A percentile compares a stretch with the other conserved stretches of the same genome.
Conservation (phyloP, 1,284 basidiomycete species). For the Tremellales sp. region DNA sequence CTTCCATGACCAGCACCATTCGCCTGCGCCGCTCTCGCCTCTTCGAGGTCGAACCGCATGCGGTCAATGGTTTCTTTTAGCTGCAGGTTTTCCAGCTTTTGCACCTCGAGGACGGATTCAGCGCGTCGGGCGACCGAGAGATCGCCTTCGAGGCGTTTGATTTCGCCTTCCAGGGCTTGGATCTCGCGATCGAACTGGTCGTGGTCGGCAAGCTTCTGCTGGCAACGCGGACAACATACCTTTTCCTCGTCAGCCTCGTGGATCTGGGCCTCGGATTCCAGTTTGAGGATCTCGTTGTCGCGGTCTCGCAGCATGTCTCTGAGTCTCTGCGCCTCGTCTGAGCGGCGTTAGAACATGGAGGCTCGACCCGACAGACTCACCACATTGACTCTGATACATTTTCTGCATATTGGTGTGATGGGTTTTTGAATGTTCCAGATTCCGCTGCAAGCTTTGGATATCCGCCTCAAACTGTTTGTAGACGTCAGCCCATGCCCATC, state of each 20-base stretch:
- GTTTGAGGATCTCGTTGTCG: slow-evolving; percentile 65
- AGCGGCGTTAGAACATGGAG: slow-evolving; percentile 4
- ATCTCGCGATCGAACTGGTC: slow-evolving; percentile 53
- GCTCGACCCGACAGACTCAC: slow-evolving; percentile 51
- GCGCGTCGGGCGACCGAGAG: slow-evolving; percentile 64
- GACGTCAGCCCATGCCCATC: not conserved
- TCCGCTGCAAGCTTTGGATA: slow-evolving; percentile 66
- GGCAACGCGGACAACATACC: slow-evolving; percentile 18
- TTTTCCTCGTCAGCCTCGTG: slow-evolving; percentile 60
- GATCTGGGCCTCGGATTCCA: slow-evolving; percentile 58
- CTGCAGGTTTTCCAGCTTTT: slow-evolving; percentile 84
- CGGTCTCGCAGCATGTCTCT: slow-evolving; percentile 66
- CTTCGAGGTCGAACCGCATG: slow-evolving; percentile 84
- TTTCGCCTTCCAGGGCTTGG: slow-evolving; percentile 63
- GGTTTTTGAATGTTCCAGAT: slow-evolving; percentile 62
- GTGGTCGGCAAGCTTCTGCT: not conserved
- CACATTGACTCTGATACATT: slow-evolving; percentile 78
- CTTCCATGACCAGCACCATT: slow-evolving; percentile 41
- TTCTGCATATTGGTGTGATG: slow-evolving; percentile 71
- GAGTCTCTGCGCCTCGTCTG: slow-evolving; percentile 71
- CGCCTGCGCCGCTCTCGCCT: slow-evolving; percentile 58
- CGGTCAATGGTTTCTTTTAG: slow-evolving; percentile 90
- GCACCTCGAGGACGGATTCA: slow-evolving; percentile 69
- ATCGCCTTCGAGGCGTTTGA: slow-evolving; percentile 63
- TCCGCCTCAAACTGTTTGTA: slow-evolving; percentile 66